Conservation (phyloP, 2,329 filamentous ascomycete genomes). For the Penicillium sp. region DNA sequence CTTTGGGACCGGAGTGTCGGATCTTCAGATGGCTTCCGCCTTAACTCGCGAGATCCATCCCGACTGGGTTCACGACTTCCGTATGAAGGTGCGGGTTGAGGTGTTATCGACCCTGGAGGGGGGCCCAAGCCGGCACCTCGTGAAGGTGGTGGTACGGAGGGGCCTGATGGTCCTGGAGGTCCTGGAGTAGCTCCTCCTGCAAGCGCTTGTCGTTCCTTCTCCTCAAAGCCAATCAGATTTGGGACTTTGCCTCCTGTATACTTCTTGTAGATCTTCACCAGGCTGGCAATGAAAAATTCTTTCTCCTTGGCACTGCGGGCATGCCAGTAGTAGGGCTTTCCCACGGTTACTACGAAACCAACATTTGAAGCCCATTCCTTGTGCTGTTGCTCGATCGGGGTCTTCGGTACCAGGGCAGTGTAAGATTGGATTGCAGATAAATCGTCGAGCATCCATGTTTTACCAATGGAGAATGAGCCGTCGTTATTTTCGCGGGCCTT, state of each 20-base stretch:
- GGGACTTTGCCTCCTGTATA: constrained; percentile 87
- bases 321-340: constrained; percentile 97
- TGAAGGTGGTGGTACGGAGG: constrained; percentile 24
- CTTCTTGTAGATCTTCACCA: constrained; percentile 95
- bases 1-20: constrained; percentile 35
- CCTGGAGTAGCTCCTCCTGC: constrained; percentile 50
- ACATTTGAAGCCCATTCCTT: constrained; percentile 76
- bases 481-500: constrained; percentile 96
- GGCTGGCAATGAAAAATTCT: constrained; percentile 94
- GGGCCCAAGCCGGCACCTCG: constrained; percentile 24
- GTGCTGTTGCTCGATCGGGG: constrained; percentile 59
- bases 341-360: constrained; percentile 84
- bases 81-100: constrained; percentile 25
- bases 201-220: constrained; percentile 73
- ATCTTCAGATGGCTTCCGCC: constrained; percentile 38
- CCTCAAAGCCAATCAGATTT: constrained; percentile 77
- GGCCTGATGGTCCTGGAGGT: constrained; percentile 11
- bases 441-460: constrained; percentile 97
- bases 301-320: constrained; percentile 93
- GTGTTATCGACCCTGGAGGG: constrained; percentile 23
- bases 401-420: constrained; percentile 60
- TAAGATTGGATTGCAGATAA: constrained; percentile 80
- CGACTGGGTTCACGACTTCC: constrained; percentile 37
- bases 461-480: constrained; percentile 93
- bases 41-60: constrained; percentile 33